These are phyloP conservation scores for Eimeria acervulina DNA, from an alignment of 169 alveolate genomes.

Conservation along the genomic window DNA sequence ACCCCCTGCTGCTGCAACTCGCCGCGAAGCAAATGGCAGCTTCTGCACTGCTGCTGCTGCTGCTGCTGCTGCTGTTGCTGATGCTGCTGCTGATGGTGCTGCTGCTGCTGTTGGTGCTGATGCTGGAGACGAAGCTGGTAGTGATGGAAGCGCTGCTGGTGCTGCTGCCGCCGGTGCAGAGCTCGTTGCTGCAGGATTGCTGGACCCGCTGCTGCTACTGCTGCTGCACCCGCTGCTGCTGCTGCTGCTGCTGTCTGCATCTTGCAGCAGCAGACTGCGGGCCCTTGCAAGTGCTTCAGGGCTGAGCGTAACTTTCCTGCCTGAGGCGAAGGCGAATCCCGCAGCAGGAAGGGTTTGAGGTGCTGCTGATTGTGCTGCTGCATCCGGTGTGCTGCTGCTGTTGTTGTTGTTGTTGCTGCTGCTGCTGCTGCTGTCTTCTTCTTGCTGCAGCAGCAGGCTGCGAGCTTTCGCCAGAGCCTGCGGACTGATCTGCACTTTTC, in stretches of 20 bases:
- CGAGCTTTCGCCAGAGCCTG: constrained; percentile 11
- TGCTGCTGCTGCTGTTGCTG: no score
- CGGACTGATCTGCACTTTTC: background rate
- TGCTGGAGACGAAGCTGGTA: no score
- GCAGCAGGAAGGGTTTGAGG: no score
- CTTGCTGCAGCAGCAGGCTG: constrained; percentile 34
- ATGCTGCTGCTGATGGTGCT: no score
- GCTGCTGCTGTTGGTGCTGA: no score
- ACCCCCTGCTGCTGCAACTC: background rate
- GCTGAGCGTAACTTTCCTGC: background rate
- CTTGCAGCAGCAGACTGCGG: constrained; percentile 24
- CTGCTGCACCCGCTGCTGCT: no score
- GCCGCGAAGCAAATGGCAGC: background rate
- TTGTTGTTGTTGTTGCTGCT: background rate
- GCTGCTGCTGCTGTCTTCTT: no score
- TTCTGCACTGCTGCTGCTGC: no score
- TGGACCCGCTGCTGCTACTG: no score
- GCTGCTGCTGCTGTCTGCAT: no score
- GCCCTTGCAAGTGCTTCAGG: background rate
- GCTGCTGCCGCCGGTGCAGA: background rate
- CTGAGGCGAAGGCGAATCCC: background rate
- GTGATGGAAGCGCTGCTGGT: background rate
- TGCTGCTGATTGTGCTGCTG: no score
- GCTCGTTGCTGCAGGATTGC: background rate
- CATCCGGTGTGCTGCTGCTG: background rate